These are phyloP conservation scores for Nakazawaea sp. DNA, from an alignment of 805 yeast genomes.

Conservation along the genomic window DNA sequence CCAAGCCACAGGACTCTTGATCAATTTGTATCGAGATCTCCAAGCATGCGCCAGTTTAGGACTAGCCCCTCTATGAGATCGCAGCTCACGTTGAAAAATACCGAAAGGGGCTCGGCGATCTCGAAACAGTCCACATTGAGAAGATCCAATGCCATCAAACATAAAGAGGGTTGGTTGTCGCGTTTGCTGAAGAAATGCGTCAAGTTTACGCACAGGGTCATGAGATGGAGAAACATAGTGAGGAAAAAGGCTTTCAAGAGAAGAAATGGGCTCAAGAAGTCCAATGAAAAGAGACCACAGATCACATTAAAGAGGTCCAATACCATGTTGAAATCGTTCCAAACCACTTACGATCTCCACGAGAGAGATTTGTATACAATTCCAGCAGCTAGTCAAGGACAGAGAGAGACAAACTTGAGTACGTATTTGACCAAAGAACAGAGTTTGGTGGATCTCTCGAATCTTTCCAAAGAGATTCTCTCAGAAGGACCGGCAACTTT, in stretches of 20 bases:
- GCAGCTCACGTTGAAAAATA: background rate
- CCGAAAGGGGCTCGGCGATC: background rate
- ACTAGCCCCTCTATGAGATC: constrained; percentile 3
- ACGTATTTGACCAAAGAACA: constrained; percentile 3
- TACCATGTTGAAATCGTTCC: background rate
- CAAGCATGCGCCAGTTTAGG: constrained; percentile 3
- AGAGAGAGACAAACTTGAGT: background rate
- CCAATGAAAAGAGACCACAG: background rate
- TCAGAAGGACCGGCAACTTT: background rate
- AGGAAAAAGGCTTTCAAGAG: background rate
- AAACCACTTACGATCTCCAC: background rate
- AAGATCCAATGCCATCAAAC: constrained; percentile 10
- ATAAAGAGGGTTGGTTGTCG: constrained; percentile 8
- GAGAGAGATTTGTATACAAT: background rate
- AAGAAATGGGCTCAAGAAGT: background rate
- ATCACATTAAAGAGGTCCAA: background rate
- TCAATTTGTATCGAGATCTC: constrained; percentile 3
- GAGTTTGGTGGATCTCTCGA: constrained; percentile 1
- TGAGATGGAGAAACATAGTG: constrained; percentile 7
- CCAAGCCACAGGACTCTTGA: background rate
- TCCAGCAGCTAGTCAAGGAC: background rate
- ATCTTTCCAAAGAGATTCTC: constrained; percentile 1
- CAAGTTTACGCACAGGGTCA: constrained; percentile 1
- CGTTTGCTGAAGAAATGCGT: constrained; percentile 2
- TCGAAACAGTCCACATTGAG: constrained; percentile 6